Base-by-base conservation (phyloP, 768 basidiomycete species). In the Boletus sp. region DNA sequence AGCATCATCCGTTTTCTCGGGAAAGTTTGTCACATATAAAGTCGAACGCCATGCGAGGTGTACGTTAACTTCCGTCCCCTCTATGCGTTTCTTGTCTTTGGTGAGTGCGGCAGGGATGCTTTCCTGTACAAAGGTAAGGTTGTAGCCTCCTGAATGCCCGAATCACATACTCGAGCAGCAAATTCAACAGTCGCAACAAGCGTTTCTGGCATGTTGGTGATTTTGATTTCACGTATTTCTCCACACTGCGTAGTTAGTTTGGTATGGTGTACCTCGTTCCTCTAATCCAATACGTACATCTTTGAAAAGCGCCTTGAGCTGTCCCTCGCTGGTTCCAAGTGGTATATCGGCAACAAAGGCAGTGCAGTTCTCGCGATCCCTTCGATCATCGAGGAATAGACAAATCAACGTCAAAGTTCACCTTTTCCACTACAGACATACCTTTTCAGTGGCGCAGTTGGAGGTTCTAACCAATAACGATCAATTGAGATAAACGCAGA, bases 11-110 rank as follows among this genome's bases (percentile, higher is more conserved):
- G 82, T 79, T 17, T 81, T 78, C 68, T 92, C 90, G 0, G 95
- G 89, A 74, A 98, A 98, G 75, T 98, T 99, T 17, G 97, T 95
- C 50, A 97, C 86, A 72, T 95, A 99, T 4, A 99, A 73, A 5
- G 95, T 98, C 4, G 93, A 94, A 62, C 89, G 83, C 94, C 94
- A 97, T 2, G 91, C 94, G 42, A 96, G 78, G 67, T 94, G 87
- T 4, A 98, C 94, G 8, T 83, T 78, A 18, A 98, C 78, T 69
- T 97, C 94, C 47, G 83, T 76, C 0, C 80, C 87, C 46, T 80
- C 79, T 36, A 98, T 65, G 48, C 86, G 84, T 70, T 96, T 97
- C 75, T 96, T 97, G 75, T 99, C 96, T 69, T 93, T 95, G 0
- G 94, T 96, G 39, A 96, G 77, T 2, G 92, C 97, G 0, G 84